phyloP scores from a whole-genome alignment of 805 yeast species.

The Metschnikowia koreensis region DNA sequence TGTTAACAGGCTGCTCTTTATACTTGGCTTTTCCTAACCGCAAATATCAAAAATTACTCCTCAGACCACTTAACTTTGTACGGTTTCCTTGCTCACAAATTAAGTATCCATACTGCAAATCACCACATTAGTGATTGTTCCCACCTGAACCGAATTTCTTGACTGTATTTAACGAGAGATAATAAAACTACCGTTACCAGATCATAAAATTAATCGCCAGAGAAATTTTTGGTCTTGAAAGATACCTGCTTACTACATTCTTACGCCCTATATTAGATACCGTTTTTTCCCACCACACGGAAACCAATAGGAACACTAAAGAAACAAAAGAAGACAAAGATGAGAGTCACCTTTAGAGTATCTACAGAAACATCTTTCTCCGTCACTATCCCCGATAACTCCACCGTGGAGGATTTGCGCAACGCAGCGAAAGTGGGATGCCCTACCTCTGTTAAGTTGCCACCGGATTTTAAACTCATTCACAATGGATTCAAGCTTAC shows the following conservation, averaged over 20 bases:
- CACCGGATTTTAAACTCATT: constrained; percentile 39
- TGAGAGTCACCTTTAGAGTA: constrained; percentile 52
- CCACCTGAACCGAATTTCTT: neutral
- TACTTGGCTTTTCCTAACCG: too few species aligned
- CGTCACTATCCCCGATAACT: constrained; percentile 50
- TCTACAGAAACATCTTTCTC: constrained; percentile 44
- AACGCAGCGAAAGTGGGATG: constrained; percentile 43
- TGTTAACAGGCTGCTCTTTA: neutral
- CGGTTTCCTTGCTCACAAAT: neutral
- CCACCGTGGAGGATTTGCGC: constrained; percentile 52
- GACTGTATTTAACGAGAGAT: too few species aligned
- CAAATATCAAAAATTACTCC: neutral
- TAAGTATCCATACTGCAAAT: constrained; percentile 1
- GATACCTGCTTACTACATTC: neutral
- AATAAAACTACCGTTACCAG: too few species aligned
- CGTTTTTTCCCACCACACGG: neutral
- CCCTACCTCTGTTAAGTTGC: constrained; percentile 31
- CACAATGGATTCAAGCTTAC: constrained; percentile 38
- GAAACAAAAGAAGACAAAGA: constrained; percentile 12
- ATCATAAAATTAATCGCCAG: too few species aligned
- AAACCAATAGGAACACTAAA: too few species aligned
- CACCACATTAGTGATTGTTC: neutral
- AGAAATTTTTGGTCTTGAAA: too few species aligned
- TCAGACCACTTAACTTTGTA: neutral
- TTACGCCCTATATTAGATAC: too few species aligned